Evolutionary conservation across 2,329 filamentous ascomycete genomes (phyloP).

Genomic region (Alternaria gaisen): DNA sequence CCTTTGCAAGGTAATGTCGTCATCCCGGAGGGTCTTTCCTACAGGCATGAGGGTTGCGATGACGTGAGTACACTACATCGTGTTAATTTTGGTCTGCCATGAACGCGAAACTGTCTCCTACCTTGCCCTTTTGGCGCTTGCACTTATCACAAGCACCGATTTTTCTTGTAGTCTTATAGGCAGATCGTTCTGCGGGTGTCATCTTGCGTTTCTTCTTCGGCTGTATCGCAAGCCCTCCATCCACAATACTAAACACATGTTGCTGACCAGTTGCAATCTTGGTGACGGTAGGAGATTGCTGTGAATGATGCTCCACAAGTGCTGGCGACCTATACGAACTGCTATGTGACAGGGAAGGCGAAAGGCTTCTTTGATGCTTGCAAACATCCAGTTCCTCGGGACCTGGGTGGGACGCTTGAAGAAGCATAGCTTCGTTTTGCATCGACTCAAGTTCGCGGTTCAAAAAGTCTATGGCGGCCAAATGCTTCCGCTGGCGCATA

Average conservation of each 20-base stretch:
- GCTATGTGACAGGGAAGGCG: background rate
- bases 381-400: background rate
- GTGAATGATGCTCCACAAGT: conserved; percentile 8
- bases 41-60: background rate
- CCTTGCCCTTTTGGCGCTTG: conserved; percentile 38
- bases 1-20: conserved; percentile 1
- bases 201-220: conserved; percentile 41
- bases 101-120: conserved; percentile 6
- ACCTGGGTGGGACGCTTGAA: background rate
- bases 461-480: conserved; percentile 41
- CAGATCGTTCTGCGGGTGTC: conserved; percentile 32
- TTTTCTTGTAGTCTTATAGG: conserved; percentile 38
- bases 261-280: conserved; percentile 22
- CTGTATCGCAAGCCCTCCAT: conserved; percentile 31
- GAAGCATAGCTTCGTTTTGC: conserved; percentile 7
- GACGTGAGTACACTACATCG: conserved; percentile 7
- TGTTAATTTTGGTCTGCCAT: background rate
- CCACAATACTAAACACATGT: conserved; percentile 36
- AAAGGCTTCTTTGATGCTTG: conserved; percentile 1
- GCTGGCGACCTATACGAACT: background rate
- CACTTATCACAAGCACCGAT: conserved; percentile 41
- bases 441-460: conserved; percentile 32
- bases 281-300: conserved; percentile 8
- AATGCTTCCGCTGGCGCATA: conserved; percentile 37
- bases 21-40: background rate